Conservation (phyloP, 1,139 yeast genomes). For the Geotrichum aggregatum region DNA sequence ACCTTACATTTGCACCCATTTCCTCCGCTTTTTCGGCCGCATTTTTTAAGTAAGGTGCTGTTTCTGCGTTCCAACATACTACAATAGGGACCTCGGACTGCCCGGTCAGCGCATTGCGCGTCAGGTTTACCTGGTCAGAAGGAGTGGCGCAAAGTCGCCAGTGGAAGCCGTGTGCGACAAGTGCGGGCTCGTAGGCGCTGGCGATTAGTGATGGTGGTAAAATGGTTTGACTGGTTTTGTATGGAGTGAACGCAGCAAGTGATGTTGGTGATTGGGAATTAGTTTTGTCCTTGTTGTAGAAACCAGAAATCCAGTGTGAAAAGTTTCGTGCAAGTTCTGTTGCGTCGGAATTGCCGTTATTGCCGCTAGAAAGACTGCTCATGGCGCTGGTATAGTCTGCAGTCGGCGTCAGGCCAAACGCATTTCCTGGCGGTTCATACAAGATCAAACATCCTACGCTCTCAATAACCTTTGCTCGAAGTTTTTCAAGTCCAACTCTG, state of each 20-base stretch:
- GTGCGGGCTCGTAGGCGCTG: constrained; percentile 6
- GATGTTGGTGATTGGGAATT: constrained; percentile 1
- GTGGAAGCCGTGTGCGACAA: constrained; percentile 15
- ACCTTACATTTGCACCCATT: constrained; percentile 3
- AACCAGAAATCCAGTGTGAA: constrained; percentile 9
- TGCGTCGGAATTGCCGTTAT: neutral
- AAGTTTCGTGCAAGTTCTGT: neutral
- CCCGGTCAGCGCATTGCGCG: neutral
- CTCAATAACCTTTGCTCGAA: neutral
- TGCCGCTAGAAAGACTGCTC: constrained; percentile 1
- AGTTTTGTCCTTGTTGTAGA: constrained; percentile 6
- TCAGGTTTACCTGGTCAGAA: neutral
- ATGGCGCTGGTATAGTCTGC: neutral
- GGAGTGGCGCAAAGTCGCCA: constrained; percentile 1
- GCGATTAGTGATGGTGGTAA: neutral
- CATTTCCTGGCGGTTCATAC: constrained; percentile 15
- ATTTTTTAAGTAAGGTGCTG: constrained; percentile 7
- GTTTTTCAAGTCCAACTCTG: no score
- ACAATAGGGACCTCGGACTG: constrained; percentile 9
- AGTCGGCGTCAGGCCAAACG: neutral
- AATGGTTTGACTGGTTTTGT: no score
- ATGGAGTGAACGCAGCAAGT: neutral
- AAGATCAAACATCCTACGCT: neutral
- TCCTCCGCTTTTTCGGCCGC: constrained; percentile 12
- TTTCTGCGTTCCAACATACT: constrained; percentile 11